Percentiles rank a stretch among this genome's conserved stretches.
Conservation (phyloP, 495 filamentous ascomycete genomes). For the Tuber microsphaerosporum region DNA sequence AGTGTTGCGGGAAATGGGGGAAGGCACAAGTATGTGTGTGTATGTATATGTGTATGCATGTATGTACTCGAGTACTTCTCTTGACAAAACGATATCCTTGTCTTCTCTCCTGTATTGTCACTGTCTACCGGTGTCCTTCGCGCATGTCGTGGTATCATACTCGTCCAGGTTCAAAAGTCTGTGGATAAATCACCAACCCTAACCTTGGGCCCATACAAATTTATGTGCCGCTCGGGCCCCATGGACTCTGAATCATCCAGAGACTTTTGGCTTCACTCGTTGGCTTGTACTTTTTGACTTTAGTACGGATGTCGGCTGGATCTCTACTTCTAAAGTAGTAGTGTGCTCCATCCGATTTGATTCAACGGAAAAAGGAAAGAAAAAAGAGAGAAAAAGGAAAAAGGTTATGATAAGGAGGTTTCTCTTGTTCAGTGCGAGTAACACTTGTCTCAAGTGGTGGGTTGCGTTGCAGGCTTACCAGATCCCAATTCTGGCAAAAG, state of each 20-base stretch:
- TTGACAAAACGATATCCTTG: too few species aligned
- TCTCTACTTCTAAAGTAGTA: neutral
- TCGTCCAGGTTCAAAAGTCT: neutral
- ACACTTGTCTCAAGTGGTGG: slow-evolving; percentile 1
- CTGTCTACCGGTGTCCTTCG: too few species aligned
- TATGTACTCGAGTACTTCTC: neutral
- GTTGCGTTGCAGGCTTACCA: slow-evolving; percentile 25
- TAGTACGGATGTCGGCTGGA: slow-evolving; percentile 12
- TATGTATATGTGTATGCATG: neutral
- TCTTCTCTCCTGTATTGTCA: too few species aligned
- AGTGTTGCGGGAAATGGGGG: slow-evolving; percentile 14
- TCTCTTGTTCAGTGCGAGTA: neutral
- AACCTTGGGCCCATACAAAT: neutral
- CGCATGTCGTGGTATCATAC: too few species aligned
- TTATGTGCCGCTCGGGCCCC: neutral
- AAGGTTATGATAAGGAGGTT: neutral
- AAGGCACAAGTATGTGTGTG: neutral
- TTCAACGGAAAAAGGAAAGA: neutral
- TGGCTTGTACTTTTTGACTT: neutral
- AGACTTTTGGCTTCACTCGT: neutral
- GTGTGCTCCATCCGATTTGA: neutral
- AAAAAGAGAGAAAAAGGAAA: neutral
- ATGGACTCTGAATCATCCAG: neutral
- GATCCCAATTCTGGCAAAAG: slow-evolving; percentile 37
- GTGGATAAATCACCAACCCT: neutral